Percentiles rank a stretch among this genome's conserved stretches.
Evolutionary conservation across 2,329 filamentous ascomycete species (phyloP).

Genomic region (Cercospora sojina): DNA sequence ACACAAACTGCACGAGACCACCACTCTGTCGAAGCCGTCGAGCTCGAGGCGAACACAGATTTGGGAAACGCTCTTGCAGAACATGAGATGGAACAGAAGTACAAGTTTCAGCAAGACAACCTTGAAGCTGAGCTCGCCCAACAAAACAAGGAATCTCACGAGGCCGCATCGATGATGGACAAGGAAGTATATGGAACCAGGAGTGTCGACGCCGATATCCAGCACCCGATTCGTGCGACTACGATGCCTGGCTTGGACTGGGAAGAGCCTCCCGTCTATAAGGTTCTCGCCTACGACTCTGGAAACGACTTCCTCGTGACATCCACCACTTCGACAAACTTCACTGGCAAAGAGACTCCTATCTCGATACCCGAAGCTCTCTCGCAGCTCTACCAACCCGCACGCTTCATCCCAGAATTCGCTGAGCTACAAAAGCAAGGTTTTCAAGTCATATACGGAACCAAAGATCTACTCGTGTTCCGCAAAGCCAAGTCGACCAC

Average conservation of each 20-base stretch:
- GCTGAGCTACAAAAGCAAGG: conserved; percentile 58
- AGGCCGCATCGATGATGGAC: conserved; percentile 22
- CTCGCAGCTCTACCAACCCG: conserved; percentile 60
- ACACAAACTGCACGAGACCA: background rate
- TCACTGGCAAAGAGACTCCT: conserved; percentile 51
- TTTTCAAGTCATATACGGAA: conserved; percentile 65
- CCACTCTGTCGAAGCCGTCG: conserved; percentile 10
- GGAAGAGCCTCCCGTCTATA: conserved; percentile 53
- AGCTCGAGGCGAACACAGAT: conserved; percentile 27
- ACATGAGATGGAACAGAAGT: conserved; percentile 28
- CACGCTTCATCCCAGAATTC: conserved; percentile 66
- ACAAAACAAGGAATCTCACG: conserved; percentile 25
- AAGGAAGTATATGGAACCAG: conserved; percentile 20
- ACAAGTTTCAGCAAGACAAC: conserved; percentile 25
- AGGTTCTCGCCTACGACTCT: conserved; percentile 65
- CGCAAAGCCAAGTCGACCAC: conserved; percentile 53
- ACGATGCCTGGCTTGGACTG: conserved; percentile 20
- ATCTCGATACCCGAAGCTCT: conserved; percentile 62
- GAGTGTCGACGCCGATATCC: conserved; percentile 16
- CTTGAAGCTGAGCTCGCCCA: conserved; percentile 30
- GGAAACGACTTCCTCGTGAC: conserved; percentile 57
- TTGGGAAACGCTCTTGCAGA: conserved; percentile 31
- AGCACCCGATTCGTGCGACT: conserved; percentile 7
- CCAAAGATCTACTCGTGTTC: conserved; percentile 64
- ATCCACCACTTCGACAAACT: conserved; percentile 58